Base-by-base conservation (phyloP, 495 filamentous ascomycete genomes). In the Aeminium ludgeri region DNA sequence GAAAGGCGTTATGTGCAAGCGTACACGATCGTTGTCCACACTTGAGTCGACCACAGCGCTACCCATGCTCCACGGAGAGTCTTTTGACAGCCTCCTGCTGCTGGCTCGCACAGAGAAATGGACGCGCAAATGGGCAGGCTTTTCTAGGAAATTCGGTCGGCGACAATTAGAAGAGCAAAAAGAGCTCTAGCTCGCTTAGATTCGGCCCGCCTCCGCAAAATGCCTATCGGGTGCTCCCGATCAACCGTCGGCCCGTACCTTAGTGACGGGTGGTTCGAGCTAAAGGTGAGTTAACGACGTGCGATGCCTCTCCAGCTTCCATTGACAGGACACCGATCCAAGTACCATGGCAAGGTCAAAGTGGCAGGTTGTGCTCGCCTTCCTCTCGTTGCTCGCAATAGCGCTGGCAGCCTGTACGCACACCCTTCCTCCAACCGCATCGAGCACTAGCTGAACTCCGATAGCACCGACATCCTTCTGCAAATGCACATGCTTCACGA, bases 401-500 rank as follows among this genome's bases (percentile, higher is more conserved):
- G 34, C 45, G 28, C 48, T 50, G n/a, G 54, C 58, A 17, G 55
- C 55, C 16, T 53, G 58, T 61, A 56, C 37, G 55, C 31, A 37
- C 11, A 30, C 36, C 19, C 38, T 2, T 34, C 27, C 10, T 0
- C 30, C 28, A 6, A n/a, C 13, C 34, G 15, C 43, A 25, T 25
- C 4, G 23, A 25, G 8, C 23, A 25, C 3, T 25, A 25, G 23
- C 23, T 41, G 17, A 39, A 34, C 7, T 18, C 38, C 11, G 18
- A 25, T 34, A 64, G 61, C 58, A 10, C 64, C 83, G 13, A 80
- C 80, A 17, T 82, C 83, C 27, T 96, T 94, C 65, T 97, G 89
- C 75, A 97, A 95, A 78, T 97, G 89, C 62, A 92, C 80, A 42
- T 96, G 89, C 64, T 80, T 80, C 65, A 72, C 73, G 40, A 92